phyloP scores from a whole-genome alignment of 148 eudicot species.

The Diospyros lotus region DNA sequence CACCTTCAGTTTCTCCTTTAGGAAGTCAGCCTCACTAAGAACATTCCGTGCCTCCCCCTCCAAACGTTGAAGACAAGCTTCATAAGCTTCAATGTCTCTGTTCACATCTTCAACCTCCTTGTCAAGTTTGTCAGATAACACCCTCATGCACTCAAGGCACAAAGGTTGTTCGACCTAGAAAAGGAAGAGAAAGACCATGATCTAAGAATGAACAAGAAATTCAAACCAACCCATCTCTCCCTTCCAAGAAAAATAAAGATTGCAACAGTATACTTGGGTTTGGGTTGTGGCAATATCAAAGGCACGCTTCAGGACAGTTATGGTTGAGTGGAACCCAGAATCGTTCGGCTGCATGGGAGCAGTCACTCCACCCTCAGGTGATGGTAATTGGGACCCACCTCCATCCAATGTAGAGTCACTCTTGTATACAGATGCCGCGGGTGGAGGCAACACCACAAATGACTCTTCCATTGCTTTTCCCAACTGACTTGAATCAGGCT shows the following conservation, averaged over 20 bases:
- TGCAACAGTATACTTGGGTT: conserved; percentile 54
- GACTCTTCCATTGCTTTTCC: conserved; percentile 96
- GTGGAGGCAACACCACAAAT: conserved; percentile 95
- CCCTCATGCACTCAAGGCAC: conserved; percentile 97
- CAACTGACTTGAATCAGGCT: conserved; percentile 51
- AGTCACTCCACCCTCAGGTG: conserved; percentile 47
- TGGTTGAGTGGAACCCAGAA: conserved; percentile 84
- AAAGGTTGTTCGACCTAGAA: conserved; percentile 89
- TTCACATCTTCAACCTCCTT: conserved; percentile 97
- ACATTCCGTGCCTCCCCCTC: conserved; percentile 73
- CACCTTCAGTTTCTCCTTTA: conserved; percentile 91
- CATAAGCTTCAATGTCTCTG: conserved; percentile 83
- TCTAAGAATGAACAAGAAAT: not conserved
- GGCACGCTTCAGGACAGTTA: conserved; percentile 81
- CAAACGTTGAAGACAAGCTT: conserved; percentile 79
- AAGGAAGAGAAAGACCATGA: not conserved
- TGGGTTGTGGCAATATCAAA: conserved; percentile 88
- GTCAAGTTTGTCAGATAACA: conserved; percentile 91
- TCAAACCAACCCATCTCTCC: not conserved
- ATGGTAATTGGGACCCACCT: conserved; percentile 43
- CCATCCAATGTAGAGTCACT: conserved; percentile 65
- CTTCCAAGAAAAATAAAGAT: not conserved
- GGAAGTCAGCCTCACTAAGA: conserved; percentile 90
- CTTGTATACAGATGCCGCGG: conserved; percentile 91
- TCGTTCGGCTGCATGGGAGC: conserved; percentile 56